Evolutionary conservation across 208 protist genomes (phyloP).

Genomic region (Trypanosoma theileri): DNA sequence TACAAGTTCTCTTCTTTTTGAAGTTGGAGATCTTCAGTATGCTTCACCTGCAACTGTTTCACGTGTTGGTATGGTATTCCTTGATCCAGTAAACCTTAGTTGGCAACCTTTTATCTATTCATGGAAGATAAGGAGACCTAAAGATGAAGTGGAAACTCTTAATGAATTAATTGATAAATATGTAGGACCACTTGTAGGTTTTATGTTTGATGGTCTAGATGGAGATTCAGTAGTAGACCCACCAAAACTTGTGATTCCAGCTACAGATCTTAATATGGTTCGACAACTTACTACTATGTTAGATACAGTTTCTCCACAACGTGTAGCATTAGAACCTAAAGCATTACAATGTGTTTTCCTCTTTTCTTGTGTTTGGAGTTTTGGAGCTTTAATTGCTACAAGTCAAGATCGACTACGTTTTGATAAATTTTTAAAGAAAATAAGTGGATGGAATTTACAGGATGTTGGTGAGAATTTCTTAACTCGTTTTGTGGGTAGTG

Average conservation of each 20-base stretch:
- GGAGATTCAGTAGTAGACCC: slow-evolving; percentile 57
- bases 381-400: slow-evolving; percentile 91
- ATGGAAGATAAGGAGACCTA: slow-evolving; percentile 88
- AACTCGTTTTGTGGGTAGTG: slow-evolving; percentile 88
- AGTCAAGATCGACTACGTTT: slow-evolving; percentile 88
- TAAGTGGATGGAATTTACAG: slow-evolving; percentile 92
- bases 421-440: slow-evolving; percentile 94
- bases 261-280: slow-evolving; percentile 93
- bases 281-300: slow-evolving; percentile 94
- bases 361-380: slow-evolving; percentile 95
- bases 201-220: slow-evolving; percentile 93
- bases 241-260: slow-evolving; percentile 83
- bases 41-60: slow-evolving; percentile 99
- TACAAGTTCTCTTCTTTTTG: slow-evolving; percentile 96
- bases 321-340: slow-evolving; percentile 79
- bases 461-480: slow-evolving; percentile 91
- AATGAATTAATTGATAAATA: slow-evolving; percentile 94
- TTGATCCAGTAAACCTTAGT: slow-evolving; percentile 98
- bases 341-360: slow-evolving; percentile 95
- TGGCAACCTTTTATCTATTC: slow-evolving; percentile 94
- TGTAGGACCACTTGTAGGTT: slow-evolving; percentile 86
- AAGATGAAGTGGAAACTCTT: slow-evolving; percentile 91
- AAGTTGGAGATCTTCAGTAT: slow-evolving; percentile 98
- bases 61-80: slow-evolving; percentile 99
- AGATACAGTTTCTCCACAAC: slow-evolving; percentile 75